Conservation (phyloP, 805 yeast species). For the Millerozyma acaciae region DNA sequence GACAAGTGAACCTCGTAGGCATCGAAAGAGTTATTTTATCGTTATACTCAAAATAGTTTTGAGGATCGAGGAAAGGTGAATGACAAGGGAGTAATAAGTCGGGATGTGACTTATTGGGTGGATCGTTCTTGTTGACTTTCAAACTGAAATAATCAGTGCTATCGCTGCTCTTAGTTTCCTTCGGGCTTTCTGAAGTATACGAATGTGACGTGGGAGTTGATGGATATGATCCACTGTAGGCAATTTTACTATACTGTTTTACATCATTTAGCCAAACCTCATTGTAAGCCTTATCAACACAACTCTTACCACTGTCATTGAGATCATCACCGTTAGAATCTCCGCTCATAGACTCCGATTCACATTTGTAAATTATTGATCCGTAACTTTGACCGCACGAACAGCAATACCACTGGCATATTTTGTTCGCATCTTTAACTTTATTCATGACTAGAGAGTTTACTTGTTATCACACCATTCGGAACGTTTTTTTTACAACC, state of each 20-base stretch:
- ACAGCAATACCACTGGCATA: slow-evolving; percentile 43
- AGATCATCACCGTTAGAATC: no score
- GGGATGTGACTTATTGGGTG: not conserved
- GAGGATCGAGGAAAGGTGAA: not conserved
- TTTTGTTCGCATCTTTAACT: slow-evolving; percentile 16
- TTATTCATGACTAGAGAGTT: slow-evolving; percentile 3
- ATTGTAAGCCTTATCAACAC: no score
- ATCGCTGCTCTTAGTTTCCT: not conserved
- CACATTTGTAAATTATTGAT: slow-evolving; percentile 20
- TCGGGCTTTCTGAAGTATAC: not conserved
- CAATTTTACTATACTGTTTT: slow-evolving; percentile 23
- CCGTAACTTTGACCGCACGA: slow-evolving; percentile 39
- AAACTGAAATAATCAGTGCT: not conserved
- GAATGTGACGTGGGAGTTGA: not conserved
- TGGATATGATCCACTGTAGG: slow-evolving; percentile 10
- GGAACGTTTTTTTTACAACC: no score
- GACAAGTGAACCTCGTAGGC: slow-evolving; percentile 35
- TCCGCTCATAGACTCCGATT: no score
- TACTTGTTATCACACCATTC: slow-evolving; percentile 4
- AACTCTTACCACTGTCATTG: no score
- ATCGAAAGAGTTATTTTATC: slow-evolving; percentile 20
- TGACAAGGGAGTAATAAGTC: not conserved
- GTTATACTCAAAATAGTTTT: not conserved
- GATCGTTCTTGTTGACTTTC: not conserved
- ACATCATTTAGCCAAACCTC: slow-evolving; percentile 13